Conservation (phyloP, 2,329 filamentous ascomycete species). For the Pyrenochaeta sp. region DNA sequence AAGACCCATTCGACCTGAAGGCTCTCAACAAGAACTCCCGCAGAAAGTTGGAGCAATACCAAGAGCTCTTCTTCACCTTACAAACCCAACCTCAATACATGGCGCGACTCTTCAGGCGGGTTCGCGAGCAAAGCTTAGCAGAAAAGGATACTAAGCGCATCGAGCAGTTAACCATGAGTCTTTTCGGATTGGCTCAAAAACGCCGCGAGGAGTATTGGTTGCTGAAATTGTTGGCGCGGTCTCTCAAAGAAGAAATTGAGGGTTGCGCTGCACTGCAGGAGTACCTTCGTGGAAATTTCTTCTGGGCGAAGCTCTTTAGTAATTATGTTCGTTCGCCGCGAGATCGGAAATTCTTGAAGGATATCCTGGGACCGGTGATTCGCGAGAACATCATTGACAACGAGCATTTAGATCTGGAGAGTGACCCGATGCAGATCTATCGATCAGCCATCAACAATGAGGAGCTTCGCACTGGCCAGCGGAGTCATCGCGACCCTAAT, state of each 20-base stretch:
- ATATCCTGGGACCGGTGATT: slow-evolving; percentile 84
- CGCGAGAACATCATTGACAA: slow-evolving; percentile 94
- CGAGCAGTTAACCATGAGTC: slow-evolving; percentile 92
- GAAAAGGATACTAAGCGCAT: slow-evolving; percentile 94
- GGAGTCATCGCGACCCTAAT: slow-evolving; percentile 82
- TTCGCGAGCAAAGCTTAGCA: slow-evolving; percentile 82
- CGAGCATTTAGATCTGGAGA: slow-evolving; percentile 88
- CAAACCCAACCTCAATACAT: slow-evolving; percentile 97
- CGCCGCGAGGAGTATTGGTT: slow-evolving; percentile 96
- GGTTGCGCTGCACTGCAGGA: slow-evolving; percentile 78
- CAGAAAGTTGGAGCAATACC: slow-evolving; percentile 94
- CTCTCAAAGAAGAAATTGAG: slow-evolving; percentile 86
- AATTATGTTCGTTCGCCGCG: slow-evolving; percentile 91
- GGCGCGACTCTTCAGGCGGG: slow-evolving; percentile 82
- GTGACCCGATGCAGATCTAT: slow-evolving; percentile 97
- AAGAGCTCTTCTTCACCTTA: slow-evolving; percentile 95
- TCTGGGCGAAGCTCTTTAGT: slow-evolving; percentile 86
- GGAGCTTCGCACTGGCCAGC: slow-evolving; percentile 87
- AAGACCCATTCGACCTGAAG: slow-evolving; percentile 95
- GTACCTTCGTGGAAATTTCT: slow-evolving; percentile 87
- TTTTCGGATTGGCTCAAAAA: slow-evolving; percentile 98
- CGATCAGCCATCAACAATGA: slow-evolving; percentile 95
- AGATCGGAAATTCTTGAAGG: slow-evolving; percentile 90
- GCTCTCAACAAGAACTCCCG: slow-evolving; percentile 96
- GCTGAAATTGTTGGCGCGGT: slow-evolving; percentile 83